A percentile compares a stretch with the other conserved stretches of the same genome.
Evolutionary conservation across 768 basidiomycete species (phyloP).

Genomic region (Amanita inopinata): DNA sequence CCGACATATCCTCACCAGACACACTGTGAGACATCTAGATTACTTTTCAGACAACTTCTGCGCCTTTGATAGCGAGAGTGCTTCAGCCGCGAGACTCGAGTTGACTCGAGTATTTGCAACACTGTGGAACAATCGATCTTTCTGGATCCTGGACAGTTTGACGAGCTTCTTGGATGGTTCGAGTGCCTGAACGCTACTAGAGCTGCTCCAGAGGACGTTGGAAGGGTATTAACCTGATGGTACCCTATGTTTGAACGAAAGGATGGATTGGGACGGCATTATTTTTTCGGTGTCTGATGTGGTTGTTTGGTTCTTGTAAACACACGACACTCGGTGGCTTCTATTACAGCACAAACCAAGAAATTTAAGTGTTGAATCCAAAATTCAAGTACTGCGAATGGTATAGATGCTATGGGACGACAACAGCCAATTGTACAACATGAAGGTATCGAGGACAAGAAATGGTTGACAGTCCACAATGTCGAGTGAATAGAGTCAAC

Average conservation of each 20-base stretch:
- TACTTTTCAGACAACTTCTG: not conserved
- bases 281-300: conserved; percentile 35
- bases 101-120: not conserved
- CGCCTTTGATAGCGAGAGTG: not conserved
- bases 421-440: conserved; percentile 11
- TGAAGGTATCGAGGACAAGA: conserved; percentile 8
- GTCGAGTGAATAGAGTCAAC: conserved; percentile 2
- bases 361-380: not conserved
- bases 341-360: not conserved
- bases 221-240: conserved; percentile 15
- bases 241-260: conserved; percentile 23
- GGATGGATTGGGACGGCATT: conserved; percentile 29
- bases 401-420: too few species aligned
- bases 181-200: conserved; percentile 14
- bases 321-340: conserved; percentile 9
- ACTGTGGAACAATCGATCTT: conserved; percentile 39
- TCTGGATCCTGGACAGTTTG: conserved; percentile 54
- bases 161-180: conserved; percentile 44
- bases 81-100: not conserved
- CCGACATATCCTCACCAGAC: not conserved
- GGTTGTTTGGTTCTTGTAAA: conserved; percentile 30
- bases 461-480: too few species aligned
- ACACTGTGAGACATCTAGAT: conserved; percentile 3
- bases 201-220: conserved; percentile 11
- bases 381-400: too few species aligned